Base-by-base conservation (phyloP, 176 grass and related monocot genomes). In the Lolium multiflorum region DNA sequence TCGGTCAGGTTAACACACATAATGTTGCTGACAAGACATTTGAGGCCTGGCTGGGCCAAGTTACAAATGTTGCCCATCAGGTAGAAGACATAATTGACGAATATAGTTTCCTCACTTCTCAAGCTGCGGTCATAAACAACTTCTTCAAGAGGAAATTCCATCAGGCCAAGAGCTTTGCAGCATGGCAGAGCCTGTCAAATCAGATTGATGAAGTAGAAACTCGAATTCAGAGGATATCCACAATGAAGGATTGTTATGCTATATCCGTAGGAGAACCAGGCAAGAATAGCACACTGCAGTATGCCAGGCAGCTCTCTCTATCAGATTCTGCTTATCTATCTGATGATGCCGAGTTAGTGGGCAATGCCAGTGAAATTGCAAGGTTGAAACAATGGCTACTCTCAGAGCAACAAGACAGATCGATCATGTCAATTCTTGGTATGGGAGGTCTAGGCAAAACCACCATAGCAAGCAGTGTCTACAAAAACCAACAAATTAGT, bases 371-470 rank as follows among this genome's bases (percentile, higher is more conserved):
- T 3, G 84, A 90, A 84, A 87, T 76, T 18, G 46, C 12, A 75
- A 80, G 13, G 7, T 68, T 90, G 69, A 86, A 56, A 59, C 37
- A 78, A 12, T 90, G 84, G 91, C 8, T 84, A 16, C 81, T 81
- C 48, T 80, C 89, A 18, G 80, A 60, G 52, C 74, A 24, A 62
- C 15, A 79, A 28, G 67, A 83, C 44, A 81, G 81, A 55, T 35
- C 60, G 14, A 12, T 85, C 43, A 86, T 94, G 9, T 73, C 90
- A 10, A 88, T 90, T 16, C 67, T 66, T 9, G 90, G 93, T 7
- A 94, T 94, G 89, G 93, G 89, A 18, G 87, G 90, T 21, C 4
- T 92, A 68, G 92, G 92, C 1, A 94, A 94, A 85, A 94, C 90
- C 24, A 76, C 84, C 3, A 68, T 90, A 18, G 78, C 87, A 18